Percentiles rank a stretch among this genome's conserved stretches.
Conservation (phyloP, 1,139 yeast species). For the Candida frijolesensis region DNA sequence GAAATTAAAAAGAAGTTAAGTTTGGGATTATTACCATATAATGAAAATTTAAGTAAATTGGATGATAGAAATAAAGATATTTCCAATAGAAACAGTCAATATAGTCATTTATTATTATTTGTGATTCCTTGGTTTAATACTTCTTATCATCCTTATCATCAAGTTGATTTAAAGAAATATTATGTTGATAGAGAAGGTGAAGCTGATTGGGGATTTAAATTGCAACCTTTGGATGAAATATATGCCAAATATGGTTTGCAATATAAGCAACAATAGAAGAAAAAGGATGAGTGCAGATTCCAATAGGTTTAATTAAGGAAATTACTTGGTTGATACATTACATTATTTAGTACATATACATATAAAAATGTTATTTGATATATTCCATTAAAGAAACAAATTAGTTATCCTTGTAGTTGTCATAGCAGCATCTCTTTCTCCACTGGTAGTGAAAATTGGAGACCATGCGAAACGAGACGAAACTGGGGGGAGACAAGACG, state of each 20-base stretch:
- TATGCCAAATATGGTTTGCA: conserved; percentile 42
- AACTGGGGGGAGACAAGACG: no score
- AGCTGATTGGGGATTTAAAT: conserved; percentile 50
- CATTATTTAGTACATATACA: no score
- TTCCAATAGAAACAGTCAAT: conserved; percentile 79
- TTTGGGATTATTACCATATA: conserved; percentile 68
- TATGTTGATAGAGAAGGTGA: conserved; percentile 65
- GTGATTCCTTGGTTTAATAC: conserved; percentile 84
- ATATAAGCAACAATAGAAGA: conserved; percentile 3
- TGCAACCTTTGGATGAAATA: conserved; percentile 50
- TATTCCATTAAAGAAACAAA: not conserved
- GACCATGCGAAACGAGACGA: no score
- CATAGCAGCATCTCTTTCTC: not conserved
- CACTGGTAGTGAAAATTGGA: not conserved
- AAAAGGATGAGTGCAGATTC: no score
- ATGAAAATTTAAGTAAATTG: conserved; percentile 58
- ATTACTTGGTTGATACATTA: no score
- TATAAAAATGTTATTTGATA: no score
- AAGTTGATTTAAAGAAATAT: conserved; percentile 69
- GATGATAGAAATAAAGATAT: conserved; percentile 74
- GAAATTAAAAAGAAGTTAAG: conserved; percentile 72
- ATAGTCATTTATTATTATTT: conserved; percentile 63
- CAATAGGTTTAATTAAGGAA: no score
- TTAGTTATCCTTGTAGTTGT: not conserved
- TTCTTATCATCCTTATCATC: conserved; percentile 83